Evolutionary conservation across 176 grass and related monocot species (phyloP), one percentile per base, ranked within the genome.

Genomic region (Oryza longistaminata): DNA sequence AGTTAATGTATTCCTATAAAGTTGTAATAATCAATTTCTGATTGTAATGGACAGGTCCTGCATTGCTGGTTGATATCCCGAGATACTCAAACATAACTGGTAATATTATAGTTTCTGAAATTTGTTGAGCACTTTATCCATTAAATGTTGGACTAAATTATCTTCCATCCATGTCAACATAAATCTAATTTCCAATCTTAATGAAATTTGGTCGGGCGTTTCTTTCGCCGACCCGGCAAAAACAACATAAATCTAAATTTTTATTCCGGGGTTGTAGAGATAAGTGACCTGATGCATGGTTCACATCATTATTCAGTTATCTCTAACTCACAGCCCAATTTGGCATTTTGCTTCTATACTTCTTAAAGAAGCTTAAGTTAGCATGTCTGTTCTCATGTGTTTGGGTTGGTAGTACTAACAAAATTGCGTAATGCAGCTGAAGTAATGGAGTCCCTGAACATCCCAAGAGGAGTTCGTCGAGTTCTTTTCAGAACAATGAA

Each of bases 401-500:
- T 48, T 69, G 68, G 31, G 29, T 65, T 72, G 9, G 35, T 24
- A 19, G n/a, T 48, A 21, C 26, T 62, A 71, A 76, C 46, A 21
- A n/a, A 79, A 71, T 74, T 25, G 40, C 19, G 12, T 49, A 31
- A 77, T 77, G 74, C 86, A 89, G 83, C 89, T 79, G 89, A 94
- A 75, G 89, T 73, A 48, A 89, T 94, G 88, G 66, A 81, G 22
- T 87, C 89, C n/a, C 64, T 89, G 15, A 64, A 85, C 71, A 87
- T 87, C 49, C 76, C 81, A 3, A 85, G 46, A 87, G 92, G 86
- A 78, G 80, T 94, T 70, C 66, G 58, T 31, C 53, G 83, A 70
- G 89, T 91, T 67, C 75, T 91, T 82, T 94, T 94, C 67, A 85
- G 86, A 33, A 91, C 86, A 74, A 25, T 87, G 70, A 93, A 89